Evolutionary conservation across 2,329 filamentous ascomycete species (phyloP).

Genomic region (Fusarium tricinctum): DNA sequence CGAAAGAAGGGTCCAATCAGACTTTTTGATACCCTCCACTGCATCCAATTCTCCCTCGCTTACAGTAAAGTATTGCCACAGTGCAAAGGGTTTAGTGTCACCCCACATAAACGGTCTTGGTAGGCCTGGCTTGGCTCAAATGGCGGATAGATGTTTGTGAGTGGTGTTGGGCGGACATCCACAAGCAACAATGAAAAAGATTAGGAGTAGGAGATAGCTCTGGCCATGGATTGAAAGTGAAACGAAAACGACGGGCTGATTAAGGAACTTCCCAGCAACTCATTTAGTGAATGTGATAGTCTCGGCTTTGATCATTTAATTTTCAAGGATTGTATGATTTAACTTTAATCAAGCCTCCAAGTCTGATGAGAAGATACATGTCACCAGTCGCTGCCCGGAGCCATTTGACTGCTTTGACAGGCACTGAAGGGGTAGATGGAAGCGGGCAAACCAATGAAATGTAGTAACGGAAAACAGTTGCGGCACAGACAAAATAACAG

Average conservation of each 20-base stretch:
- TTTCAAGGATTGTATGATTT: not conserved
- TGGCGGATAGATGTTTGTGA: constrained; percentile 16
- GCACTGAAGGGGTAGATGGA: not conserved
- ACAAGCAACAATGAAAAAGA: constrained; percentile 19
- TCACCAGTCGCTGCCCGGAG: constrained; percentile 8
- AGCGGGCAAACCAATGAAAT: not conserved
- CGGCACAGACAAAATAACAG: constrained; percentile 11
- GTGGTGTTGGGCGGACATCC: constrained; percentile 25
- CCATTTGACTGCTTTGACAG: constrained; percentile 26
- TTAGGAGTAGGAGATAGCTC: constrained; percentile 3
- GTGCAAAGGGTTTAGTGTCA: constrained; percentile 32
- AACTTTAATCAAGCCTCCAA: constrained; percentile 1
- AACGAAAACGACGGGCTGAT: constrained; percentile 13
- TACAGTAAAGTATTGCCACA: constrained; percentile 39
- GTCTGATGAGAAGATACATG: constrained; percentile 18
- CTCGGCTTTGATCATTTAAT: not conserved
- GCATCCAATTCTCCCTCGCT: constrained; percentile 25
- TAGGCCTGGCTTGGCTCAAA: constrained; percentile 16
- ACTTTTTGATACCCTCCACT: not conserved
- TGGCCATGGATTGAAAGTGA: constrained; percentile 23
- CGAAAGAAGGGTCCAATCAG: not conserved
- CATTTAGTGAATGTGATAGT: not conserved
- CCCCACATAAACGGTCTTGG: constrained; percentile 46
- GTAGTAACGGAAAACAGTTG: not conserved
- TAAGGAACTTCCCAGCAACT: constrained; percentile 18